Evolutionary conservation across 345 rosid species (phyloP), one percentile per base, ranked within the genome.

Genomic region (Brassica juncea): DNA sequence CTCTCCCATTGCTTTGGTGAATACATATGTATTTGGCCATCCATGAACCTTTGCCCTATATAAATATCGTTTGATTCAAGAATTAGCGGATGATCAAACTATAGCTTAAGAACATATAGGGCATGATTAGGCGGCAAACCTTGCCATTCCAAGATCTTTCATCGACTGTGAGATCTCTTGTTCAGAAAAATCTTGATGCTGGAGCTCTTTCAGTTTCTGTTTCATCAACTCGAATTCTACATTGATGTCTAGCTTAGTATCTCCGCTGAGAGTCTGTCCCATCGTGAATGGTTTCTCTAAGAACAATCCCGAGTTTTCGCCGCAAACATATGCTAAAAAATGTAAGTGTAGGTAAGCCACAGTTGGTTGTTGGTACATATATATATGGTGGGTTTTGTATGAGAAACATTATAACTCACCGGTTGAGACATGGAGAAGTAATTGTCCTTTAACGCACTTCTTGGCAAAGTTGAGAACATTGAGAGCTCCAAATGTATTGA

Each of bases 21-120:
- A 92, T n/a, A 86, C 97, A 30, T 89, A 92, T 0, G 96, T 89
- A 78, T 89, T 91, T 78, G 92, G 94, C 97, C 97, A 92, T 66
- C 97, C 97, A 68, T 84, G 86, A 59, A 70, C 79, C 78, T 84
- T 85, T 60, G 96, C 94, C 85, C 95, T 88, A 66, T 49, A 25
- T 61, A 49, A n/a, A 47, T 8, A 70, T 52, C 57, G 16, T 47
- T 14, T 37, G 2, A 11, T 66, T 64, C 6, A 37, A 67, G 4
- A 30, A 4, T 14, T 68, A 64, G 14, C 0, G 3, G 4, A 5
- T 49, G 66, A 65, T 31, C 47, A 28, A 71, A 65, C 16, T 61
- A 35, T 16, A 57, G 11, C 2, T 27, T 19, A 5, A 37, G 25
- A 66, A 44, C 4, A 6, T 72, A 23, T 21, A 66, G 0, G 23